These are phyloP conservation scores for Podila horticola DNA, from an alignment of 192 early-diverging fungal species.

Conservation along the genomic window DNA sequence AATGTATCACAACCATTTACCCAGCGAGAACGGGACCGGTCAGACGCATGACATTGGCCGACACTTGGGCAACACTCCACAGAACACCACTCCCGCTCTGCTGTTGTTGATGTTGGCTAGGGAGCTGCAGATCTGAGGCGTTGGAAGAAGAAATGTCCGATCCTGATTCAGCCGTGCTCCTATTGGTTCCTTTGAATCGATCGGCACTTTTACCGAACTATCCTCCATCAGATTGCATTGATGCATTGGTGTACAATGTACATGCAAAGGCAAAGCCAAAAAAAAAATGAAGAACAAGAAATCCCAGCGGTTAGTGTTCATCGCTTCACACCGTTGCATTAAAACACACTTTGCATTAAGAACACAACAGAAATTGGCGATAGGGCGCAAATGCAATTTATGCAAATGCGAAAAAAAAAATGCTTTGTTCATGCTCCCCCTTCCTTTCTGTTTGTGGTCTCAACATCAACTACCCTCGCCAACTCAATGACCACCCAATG, in stretches of 20 bases:
- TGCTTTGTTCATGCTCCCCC: not conserved
- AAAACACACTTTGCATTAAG: too few relatives aligned
- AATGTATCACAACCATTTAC: not conserved
- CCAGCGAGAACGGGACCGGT: slow-evolving; percentile 33
- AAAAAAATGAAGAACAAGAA: not conserved
- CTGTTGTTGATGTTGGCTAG: not conserved
- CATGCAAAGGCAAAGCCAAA: not conserved
- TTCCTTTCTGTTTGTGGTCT: too few relatives aligned
- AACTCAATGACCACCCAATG: too few relatives aligned
- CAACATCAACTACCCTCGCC: too few relatives aligned
- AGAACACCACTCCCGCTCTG: slow-evolving; percentile 25
- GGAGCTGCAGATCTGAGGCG: not conserved
- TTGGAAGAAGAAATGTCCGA: not conserved
- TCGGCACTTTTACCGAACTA: slow-evolving; percentile 37
- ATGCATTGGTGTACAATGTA: not conserved
- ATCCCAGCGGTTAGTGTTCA: too few relatives aligned
- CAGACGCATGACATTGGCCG: slow-evolving; percentile 31
- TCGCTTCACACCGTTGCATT: too few relatives aligned
- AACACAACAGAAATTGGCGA: too few relatives aligned
- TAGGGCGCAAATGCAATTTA: not conserved
- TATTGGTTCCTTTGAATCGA: slow-evolving; percentile 7
- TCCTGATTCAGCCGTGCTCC: not conserved
- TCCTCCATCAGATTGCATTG: not conserved
- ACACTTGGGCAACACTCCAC: slow-evolving; percentile 31
- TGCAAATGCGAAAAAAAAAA: not conserved